Conservation (phyloP, 2,329 filamentous ascomycete species). For the Xylaria sp. region DNA sequence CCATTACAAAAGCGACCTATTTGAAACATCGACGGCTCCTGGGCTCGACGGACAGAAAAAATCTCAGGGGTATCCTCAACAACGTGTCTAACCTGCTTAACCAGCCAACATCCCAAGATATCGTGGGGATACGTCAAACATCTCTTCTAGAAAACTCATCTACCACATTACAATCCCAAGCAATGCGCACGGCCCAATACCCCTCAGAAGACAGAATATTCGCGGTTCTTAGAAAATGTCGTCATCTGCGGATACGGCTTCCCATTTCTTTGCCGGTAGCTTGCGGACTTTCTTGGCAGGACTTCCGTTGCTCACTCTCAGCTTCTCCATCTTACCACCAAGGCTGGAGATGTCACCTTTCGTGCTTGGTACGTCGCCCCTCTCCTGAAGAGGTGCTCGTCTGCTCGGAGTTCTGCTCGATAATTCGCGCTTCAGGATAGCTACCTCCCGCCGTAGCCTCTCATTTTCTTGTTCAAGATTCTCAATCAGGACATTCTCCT, state of each 20-base stretch:
- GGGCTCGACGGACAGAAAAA: slow-evolving; percentile 16
- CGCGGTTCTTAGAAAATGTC: slow-evolving; percentile 51
- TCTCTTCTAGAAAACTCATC: slow-evolving; percentile 14
- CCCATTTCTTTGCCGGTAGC: slow-evolving; percentile 61
- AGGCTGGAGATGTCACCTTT: slow-evolving; percentile 52
- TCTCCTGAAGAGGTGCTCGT: slow-evolving; percentile 64
- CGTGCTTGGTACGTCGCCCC: slow-evolving; percentile 56
- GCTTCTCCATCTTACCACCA: slow-evolving; percentile 61
- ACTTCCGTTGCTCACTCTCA: slow-evolving; percentile 60
- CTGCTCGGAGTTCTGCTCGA: slow-evolving; percentile 71
- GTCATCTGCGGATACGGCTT: slow-evolving; percentile 53
- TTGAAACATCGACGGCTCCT: slow-evolving; percentile 10
- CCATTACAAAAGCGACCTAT: slow-evolving; percentile 21
- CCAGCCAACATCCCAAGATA: slow-evolving; percentile 19
- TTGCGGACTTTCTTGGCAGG: slow-evolving; percentile 65
- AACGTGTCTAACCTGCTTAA: slow-evolving; percentile 25
- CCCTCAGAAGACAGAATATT: neutral
- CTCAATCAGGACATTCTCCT: slow-evolving; percentile 71
- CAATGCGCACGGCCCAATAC: neutral
- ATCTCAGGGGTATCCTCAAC: slow-evolving; percentile 36
- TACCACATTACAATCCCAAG: neutral
- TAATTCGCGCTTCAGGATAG: slow-evolving; percentile 73
- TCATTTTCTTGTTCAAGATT: slow-evolving; percentile 78
- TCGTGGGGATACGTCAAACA: neutral
- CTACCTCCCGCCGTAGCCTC: slow-evolving; percentile 72